Evolutionary conservation across 768 basidiomycete genomes (phyloP).

Genomic region (Mycena chlorophos): DNA sequence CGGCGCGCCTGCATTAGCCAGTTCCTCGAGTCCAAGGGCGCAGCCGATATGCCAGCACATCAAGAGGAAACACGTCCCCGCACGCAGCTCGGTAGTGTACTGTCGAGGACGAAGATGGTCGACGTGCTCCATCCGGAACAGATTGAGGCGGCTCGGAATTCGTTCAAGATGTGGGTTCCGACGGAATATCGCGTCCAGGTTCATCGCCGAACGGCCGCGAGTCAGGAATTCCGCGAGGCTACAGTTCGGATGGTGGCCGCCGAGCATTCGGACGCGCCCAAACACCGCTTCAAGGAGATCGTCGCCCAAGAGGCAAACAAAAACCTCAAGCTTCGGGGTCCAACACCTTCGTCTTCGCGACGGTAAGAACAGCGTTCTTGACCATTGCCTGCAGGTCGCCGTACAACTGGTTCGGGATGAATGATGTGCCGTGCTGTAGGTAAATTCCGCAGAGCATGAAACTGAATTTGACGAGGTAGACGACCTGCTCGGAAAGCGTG

Average conservation of each 20-base stretch:
- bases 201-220: constrained; percentile 8
- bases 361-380: constrained; percentile 20
- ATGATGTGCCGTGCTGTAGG: constrained; percentile 8
- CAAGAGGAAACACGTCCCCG: constrained; percentile 1
- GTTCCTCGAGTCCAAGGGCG: background rate
- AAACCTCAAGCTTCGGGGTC: constrained; percentile 10
- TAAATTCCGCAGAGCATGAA: constrained; percentile 5
- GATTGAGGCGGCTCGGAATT: constrained; percentile 4
- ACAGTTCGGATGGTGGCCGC: constrained; percentile 12
- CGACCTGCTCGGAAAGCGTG: constrained; percentile 9
- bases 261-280: constrained; percentile 19
- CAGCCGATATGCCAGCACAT: background rate
- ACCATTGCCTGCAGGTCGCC: constrained; percentile 16
- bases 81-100: constrained; percentile 4
- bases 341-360: constrained; percentile 14
- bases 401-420: constrained; percentile 22
- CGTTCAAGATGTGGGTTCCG: constrained; percentile 9
- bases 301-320: constrained; percentile 18
- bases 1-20: background rate
- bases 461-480: constrained; percentile 2
- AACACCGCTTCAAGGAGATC: constrained; percentile 24
- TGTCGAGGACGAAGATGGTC: constrained; percentile 13
- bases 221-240: constrained; percentile 2
- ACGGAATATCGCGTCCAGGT: constrained; percentile 8
- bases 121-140: constrained; percentile 6